Conservation (phyloP, 305 asterid genomes). For the Fraxinus floribunda region DNA sequence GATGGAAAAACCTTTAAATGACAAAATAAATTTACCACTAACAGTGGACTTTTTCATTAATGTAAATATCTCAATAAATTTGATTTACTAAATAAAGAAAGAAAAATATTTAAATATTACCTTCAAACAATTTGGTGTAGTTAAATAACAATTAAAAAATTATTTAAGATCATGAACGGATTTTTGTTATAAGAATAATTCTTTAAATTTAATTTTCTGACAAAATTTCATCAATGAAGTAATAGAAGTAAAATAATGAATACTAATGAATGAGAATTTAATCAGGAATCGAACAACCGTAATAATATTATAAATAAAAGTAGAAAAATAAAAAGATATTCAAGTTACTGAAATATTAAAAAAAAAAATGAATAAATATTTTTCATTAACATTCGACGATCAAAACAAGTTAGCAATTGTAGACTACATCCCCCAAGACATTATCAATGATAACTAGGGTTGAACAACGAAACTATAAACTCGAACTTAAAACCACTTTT, state of each 20-base stretch:
- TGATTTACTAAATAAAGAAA: neutral
- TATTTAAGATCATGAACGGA: neutral
- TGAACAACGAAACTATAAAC: neutral
- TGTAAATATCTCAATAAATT: neutral
- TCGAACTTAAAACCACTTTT: neutral
- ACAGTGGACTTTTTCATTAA: neutral
- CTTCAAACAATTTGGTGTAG: neutral
- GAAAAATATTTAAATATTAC: neutral
- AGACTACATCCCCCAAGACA: too few relatives aligned
- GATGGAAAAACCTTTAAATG: neutral
- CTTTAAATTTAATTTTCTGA: neutral
- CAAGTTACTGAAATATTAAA: neutral
- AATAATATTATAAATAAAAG: too few relatives aligned
- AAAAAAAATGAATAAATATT: too few relatives aligned
- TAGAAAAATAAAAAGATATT: too few relatives aligned
- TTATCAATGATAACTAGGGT: neutral
- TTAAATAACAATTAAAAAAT: neutral
- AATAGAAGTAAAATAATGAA: neutral
- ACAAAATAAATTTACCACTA: neutral
- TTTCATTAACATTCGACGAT: neutral
- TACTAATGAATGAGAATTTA: neutral
- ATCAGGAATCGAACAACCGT: neutral
- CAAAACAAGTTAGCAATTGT: neutral
- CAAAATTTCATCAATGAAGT: neutral
- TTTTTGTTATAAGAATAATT: neutral